These are phyloP conservation scores for Aspergillus tubingensis DNA, from an alignment of 2,329 filamentous ascomycete genomes.

Conservation along the genomic window DNA sequence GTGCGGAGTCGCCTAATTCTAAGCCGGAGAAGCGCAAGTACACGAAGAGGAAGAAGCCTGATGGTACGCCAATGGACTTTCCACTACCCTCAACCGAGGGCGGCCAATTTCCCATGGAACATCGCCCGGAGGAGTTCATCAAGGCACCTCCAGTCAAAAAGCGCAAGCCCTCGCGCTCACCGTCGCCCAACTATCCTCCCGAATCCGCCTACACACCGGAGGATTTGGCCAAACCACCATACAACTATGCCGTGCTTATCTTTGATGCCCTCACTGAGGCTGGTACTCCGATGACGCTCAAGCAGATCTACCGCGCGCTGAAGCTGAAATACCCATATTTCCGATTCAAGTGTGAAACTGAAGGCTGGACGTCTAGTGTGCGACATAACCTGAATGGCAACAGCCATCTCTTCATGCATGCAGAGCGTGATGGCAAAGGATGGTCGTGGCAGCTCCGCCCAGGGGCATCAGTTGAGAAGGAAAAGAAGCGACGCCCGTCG, in stretches of 20 bases:
- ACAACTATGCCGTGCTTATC: slow-evolving; percentile 65
- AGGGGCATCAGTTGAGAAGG: slow-evolving; percentile 61
- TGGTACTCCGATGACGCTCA: slow-evolving; percentile 60
- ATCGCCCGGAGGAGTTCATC: slow-evolving; percentile 43
- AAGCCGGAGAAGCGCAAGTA: slow-evolving; percentile 53
- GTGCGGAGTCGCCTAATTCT: slow-evolving; percentile 38
- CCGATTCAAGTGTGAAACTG: slow-evolving; percentile 63
- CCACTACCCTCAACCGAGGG: slow-evolving; percentile 48
- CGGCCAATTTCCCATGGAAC: slow-evolving; percentile 37
- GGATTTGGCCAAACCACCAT: slow-evolving; percentile 62
- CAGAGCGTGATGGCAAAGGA: slow-evolving; percentile 63
- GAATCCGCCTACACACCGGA: slow-evolving; percentile 63
- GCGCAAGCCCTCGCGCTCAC: slow-evolving; percentile 58
- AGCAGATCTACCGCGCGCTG: slow-evolving; percentile 66
- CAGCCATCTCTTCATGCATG: slow-evolving; percentile 60
- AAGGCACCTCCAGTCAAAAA: slow-evolving; percentile 51
- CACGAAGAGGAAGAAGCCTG: slow-evolving; percentile 49
- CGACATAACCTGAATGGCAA: slow-evolving; percentile 64
- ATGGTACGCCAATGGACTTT: slow-evolving; percentile 44
- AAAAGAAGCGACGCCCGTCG: slow-evolving; percentile 54
- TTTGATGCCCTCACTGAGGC: slow-evolving; percentile 63
- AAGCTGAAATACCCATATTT: slow-evolving; percentile 64
- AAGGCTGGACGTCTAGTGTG: slow-evolving; percentile 68
- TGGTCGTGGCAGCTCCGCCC: slow-evolving; percentile 65
- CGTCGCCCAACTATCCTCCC: slow-evolving; percentile 62